Evolutionary conservation across 768 basidiomycete species (phyloP).

Genomic region (Russula dissimulans): DNA sequence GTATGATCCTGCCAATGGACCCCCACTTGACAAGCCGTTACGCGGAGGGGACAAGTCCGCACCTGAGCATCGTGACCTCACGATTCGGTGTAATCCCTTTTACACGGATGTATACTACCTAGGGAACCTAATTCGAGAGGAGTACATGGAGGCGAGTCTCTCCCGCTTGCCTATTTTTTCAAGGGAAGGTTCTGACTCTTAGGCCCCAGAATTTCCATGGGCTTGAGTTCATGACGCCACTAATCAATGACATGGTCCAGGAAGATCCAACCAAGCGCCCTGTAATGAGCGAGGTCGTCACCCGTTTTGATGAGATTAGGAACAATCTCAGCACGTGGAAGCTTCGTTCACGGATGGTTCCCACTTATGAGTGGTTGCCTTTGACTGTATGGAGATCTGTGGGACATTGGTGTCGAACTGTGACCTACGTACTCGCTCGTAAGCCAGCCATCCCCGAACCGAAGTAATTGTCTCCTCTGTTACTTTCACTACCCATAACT

Average conservation of each 20-base stretch:
- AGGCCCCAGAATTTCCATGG: constrained; percentile 11
- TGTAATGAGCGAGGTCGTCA: too few relatives aligned
- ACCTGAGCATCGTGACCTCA: constrained; percentile 23
- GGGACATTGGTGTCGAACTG: neutral
- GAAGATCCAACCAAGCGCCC: neutral
- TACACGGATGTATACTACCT: constrained; percentile 29
- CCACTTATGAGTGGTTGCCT: neutral
- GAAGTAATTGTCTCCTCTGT: too few relatives aligned
- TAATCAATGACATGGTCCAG: constrained; percentile 28
- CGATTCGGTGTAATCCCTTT: constrained; percentile 23
- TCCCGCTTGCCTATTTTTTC: neutral
- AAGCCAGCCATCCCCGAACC: too few relatives aligned
- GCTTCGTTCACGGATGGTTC: constrained; percentile 27
- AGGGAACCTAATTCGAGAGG: constrained; percentile 25
- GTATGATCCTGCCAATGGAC: neutral
- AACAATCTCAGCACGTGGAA: constrained; percentile 20
- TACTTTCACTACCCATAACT: too few relatives aligned
- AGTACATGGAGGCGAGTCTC: constrained; percentile 21
- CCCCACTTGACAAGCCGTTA: constrained; percentile 24
- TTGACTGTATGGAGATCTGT: neutral
- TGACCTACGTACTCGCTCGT: too few relatives aligned
- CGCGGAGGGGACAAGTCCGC: constrained; percentile 35
- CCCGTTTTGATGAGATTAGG: constrained; percentile 1
- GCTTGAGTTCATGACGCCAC: constrained; percentile 27
- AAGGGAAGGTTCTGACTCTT: neutral